These are phyloP conservation scores for Ophiosphaerella narmari DNA, from an alignment of 2,329 filamentous ascomycete species.

Conservation along the genomic window DNA sequence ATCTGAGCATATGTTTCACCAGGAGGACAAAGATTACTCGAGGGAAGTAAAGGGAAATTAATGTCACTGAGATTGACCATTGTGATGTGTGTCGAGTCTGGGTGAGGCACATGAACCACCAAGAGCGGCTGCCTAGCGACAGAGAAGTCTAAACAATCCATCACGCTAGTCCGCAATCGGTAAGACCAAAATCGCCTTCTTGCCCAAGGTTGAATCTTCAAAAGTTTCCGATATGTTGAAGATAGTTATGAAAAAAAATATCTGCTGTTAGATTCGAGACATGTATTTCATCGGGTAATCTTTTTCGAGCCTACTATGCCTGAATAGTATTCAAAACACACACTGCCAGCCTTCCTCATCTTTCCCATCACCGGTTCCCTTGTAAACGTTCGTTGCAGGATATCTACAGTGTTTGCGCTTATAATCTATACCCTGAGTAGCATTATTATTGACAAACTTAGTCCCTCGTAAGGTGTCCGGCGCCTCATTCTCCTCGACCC, in stretches of 20 bases:
- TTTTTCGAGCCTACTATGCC: too few relatives aligned
- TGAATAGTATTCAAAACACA: background rate
- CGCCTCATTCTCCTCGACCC: constrained; percentile 24
- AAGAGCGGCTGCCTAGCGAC: too few relatives aligned
- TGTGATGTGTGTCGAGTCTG: background rate
- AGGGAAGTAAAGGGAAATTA: constrained; percentile 30
- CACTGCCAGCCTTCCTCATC: constrained; percentile 17
- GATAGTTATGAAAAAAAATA: too few relatives aligned
- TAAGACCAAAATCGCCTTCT: too few relatives aligned
- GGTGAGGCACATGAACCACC: too few relatives aligned
- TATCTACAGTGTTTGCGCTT: constrained; percentile 27
- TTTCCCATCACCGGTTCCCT: constrained; percentile 13
- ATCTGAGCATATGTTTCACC: background rate
- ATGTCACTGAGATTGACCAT: constrained; percentile 20
- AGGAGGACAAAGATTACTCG: constrained; percentile 6
- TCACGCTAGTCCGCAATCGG: too few relatives aligned
- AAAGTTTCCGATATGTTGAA: too few relatives aligned
- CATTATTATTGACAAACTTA: constrained; percentile 15
- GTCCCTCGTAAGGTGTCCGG: constrained; percentile 24
- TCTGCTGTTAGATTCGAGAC: too few relatives aligned
- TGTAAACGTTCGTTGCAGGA: constrained; percentile 17
- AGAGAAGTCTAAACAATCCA: too few relatives aligned
- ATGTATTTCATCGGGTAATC: too few relatives aligned
- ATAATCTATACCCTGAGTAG: constrained; percentile 11
- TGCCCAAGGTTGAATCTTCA: too few relatives aligned